These are phyloP conservation scores for Aurantiochytrium sp. DNA, from an alignment of 108 stramenopile genomes.

Conservation along the genomic window DNA sequence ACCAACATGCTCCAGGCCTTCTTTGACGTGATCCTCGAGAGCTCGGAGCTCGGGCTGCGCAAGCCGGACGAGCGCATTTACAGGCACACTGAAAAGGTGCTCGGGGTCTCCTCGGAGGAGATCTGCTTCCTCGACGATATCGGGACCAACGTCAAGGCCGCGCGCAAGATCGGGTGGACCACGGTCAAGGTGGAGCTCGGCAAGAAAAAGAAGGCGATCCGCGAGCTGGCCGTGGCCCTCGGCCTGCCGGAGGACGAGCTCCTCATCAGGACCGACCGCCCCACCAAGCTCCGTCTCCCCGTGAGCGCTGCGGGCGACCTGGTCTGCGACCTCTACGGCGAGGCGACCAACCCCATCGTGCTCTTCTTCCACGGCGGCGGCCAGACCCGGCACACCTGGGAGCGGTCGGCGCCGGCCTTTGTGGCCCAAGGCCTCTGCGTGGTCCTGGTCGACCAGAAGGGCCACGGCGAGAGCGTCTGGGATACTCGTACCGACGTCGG, in stretches of 20 bases:
- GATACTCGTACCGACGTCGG: neutral
- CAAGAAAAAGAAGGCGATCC: neutral
- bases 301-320: neutral
- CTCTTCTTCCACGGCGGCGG: constrained; percentile 22
- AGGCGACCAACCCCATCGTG: neutral
- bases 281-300: neutral
- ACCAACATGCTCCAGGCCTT: neutral
- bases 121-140: constrained; percentile 4
- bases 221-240: neutral
- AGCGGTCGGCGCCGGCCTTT: neutral
- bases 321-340: neutral
- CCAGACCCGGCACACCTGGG: constrained; percentile 1
- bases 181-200: constrained; percentile 15
- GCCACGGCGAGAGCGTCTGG: constrained; percentile 10
- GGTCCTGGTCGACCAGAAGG: neutral
- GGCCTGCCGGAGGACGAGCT: neutral
- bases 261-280: neutral
- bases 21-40: neutral
- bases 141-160: constrained; percentile 2
- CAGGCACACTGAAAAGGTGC: neutral
- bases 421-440: neutral
- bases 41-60: neutral
- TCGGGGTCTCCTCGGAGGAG: neutral
- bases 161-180: neutral
- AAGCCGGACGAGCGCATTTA: constrained; percentile 14